Base-by-base conservation (phyloP, 768 basidiomycete species). In the Rhodosporidiobolus odoratus region DNA sequence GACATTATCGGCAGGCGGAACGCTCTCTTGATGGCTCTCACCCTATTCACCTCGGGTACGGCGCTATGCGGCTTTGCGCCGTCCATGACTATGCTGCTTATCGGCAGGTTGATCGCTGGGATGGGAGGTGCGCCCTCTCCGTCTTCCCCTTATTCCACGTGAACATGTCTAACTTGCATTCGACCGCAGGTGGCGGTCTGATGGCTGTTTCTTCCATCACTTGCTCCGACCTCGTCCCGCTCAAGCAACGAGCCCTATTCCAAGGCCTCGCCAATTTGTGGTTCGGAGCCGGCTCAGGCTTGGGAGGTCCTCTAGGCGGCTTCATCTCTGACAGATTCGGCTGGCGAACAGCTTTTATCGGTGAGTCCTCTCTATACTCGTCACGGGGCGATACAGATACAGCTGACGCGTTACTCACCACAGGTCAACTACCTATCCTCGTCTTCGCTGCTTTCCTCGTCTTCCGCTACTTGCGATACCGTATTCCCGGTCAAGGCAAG, bases 21-120 rank as follows among this genome's bases (percentile, higher is more conserved):
- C 52, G 89, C 94, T 25, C 91, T 93, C 88, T 82, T 96, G 71
- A 81, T 91, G 56, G 93, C 88, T 16, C 80, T 94, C 66, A 83
- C 85, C 72, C 83, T 96, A 70, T 96, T 97, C 83, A 89, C 91
- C 3, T 82, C 85, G 69, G 94, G 94, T 30, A 97, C 92, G 2
- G 82, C 91, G 50, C 83, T 88, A 23, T 97, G 93, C 77, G 95
- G 91, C 2, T 75, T 93, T 50, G 94, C 92, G 50, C 86, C 89
- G 15, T 89, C 88, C 10, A 95, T 97, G 93, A 84, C 86, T 71
- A 79, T 83, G 19, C 84, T 96, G 62, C 91, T 95, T 71, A 83
- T 84, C 50, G 90, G 89, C 65, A 86, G 94, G 19, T 87, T 90
- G 10, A 35, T 72, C 17, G 75, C 71, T 0, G 75, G 75, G 2